Evolutionary conservation across 805 yeast genomes (phyloP), one percentile per base, ranked within the genome.

Genomic region (Lachancea sp.): DNA sequence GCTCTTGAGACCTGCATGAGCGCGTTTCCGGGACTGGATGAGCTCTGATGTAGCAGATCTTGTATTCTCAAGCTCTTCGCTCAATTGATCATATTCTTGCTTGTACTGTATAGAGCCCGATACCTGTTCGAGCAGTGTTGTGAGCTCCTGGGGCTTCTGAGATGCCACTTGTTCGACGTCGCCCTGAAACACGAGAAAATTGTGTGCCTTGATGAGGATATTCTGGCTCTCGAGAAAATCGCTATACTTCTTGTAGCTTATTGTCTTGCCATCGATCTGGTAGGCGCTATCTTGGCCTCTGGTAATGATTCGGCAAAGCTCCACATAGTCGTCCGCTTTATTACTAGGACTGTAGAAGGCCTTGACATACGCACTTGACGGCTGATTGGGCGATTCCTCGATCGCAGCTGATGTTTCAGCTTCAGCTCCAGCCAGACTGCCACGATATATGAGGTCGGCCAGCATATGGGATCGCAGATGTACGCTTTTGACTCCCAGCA

Each of bases 141-240:
- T 78, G 48, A 93, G 71, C 32, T 88, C 95, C 19, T 65, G 63
- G 0, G 97, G 79, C 0, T 91, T 79, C 60, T 90, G 95, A 0
- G 95, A 75, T 0, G 98, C 98, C 34, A 93, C 81, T 54, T 81
- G 84, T 62, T 91, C 98, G 41, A 93, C 95, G 60, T 91, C 98
- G 49, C 99, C 98, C 69, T 93, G 99, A 60, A 91, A 89, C 7
- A 93, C 98, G 49, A 93, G 68, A 57, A 91, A 91, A 62, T 93
- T 93, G 59, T 87, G 76, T 1, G 97, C 96, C 59, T 85, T 87
- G 52, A 89, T 84, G 48, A 90, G 67, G 45, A 91, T 88, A 56
- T 87, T 86, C 58, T 91, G 95, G 6, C 71, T 69, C 53, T 83
- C 85, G 57, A 93, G 72, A 1, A 81, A 71, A 40, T 71, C 70